Conservation (phyloP, 768 basidiomycete species). For the Baorangia bicolor region DNA sequence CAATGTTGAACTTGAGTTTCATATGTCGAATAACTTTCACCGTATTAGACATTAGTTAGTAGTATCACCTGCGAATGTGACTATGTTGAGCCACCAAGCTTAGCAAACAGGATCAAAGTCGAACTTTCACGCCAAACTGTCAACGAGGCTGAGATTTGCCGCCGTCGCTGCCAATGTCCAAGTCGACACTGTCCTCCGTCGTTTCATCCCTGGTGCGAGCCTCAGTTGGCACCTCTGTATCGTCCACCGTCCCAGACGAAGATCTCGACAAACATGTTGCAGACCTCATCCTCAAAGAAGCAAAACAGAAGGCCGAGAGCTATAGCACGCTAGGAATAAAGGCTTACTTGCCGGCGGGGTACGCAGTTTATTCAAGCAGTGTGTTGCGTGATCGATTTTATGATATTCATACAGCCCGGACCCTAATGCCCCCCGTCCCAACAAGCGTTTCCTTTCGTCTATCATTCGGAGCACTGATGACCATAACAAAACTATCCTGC, state of each 20-base stretch:
- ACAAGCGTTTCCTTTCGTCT: conserved; percentile 78
- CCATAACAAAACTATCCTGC: conserved; percentile 85
- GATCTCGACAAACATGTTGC: conserved; percentile 93
- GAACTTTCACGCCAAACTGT: conserved; percentile 2
- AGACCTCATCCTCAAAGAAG: conserved; percentile 88
- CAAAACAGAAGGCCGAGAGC: conserved; percentile 83
- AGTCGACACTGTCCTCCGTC: conserved; percentile 74
- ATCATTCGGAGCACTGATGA: conserved; percentile 95
- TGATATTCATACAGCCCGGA: conserved; percentile 47
- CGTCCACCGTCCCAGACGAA: conserved; percentile 64
- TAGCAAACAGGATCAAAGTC: conserved; percentile 24
- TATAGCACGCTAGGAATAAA: conserved; percentile 77
- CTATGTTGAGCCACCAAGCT: conserved; percentile 7
- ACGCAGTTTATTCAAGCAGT: conserved; percentile 35
- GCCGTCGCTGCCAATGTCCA: conserved; percentile 34
- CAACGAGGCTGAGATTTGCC: background rate
- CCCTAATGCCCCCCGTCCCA: conserved; percentile 71
- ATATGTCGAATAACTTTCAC: background rate
- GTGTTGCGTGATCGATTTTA: background rate
- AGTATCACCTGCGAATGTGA: no score
- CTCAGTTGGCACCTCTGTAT: conserved; percentile 66
- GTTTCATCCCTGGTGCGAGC: conserved; percentile 80
- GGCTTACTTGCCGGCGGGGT: conserved; percentile 64
- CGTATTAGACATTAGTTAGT: no score
- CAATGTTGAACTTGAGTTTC: background rate